A percentile compares a stretch with the other conserved stretches of the same genome.
phyloP scores from a whole-genome alignment of 2,329 filamentous ascomycete genomes.

The Fusarium stilboides region DNA sequence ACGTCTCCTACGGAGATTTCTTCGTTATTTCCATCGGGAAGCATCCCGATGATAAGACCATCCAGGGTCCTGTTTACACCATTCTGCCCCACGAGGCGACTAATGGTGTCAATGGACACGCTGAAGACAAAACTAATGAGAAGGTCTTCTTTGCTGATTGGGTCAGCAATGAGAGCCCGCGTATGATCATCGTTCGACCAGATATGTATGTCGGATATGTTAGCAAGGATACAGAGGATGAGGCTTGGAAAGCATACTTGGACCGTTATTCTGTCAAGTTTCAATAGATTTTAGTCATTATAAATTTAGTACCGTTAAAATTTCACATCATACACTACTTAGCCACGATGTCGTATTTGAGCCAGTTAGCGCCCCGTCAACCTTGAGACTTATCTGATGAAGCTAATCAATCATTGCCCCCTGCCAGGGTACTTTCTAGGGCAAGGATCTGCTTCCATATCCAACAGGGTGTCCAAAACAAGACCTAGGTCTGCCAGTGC shows the following conservation, averaged over 20 bases:
- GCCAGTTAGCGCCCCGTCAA: too few species aligned
- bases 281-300: neutral
- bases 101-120: neutral
- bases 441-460: too few species aligned
- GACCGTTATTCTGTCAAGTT: neutral
- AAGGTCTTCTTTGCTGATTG: conserved; percentile 25
- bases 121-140: neutral
- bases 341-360: too few species aligned
- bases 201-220: conserved; percentile 44
- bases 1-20: conserved; percentile 16
- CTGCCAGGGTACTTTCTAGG: too few species aligned
- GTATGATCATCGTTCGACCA: conserved; percentile 31
- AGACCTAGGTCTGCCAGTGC: neutral
- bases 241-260: conserved; percentile 31
- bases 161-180: neutral
- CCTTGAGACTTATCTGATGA: too few species aligned
- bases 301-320: too few species aligned
- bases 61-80: neutral
- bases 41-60: neutral
- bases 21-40: conserved; percentile 10
- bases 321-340: too few species aligned
- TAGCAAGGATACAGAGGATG: neutral
- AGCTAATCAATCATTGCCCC: too few species aligned
- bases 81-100: neutral
- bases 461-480: too few species aligned